phyloP scores from a whole-genome alignment of 257 asterid genomes.

The Gentiana straminea region DNA sequence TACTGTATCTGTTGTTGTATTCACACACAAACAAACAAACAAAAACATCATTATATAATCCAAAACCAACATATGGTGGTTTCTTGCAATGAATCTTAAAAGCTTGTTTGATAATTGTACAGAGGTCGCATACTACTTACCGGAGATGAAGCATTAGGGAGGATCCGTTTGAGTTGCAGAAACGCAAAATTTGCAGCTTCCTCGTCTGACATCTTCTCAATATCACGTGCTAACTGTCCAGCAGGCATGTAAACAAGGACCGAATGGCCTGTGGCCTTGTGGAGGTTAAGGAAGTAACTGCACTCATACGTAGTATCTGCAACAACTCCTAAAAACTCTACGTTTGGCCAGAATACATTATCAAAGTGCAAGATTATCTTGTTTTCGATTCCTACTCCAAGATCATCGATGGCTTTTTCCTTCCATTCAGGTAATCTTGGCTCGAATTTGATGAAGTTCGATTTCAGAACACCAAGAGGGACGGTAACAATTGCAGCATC shows the following conservation, averaged over 20 bases:
- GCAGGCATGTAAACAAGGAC: constrained; percentile 98
- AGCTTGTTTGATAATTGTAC: no score
- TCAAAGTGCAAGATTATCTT: constrained; percentile 82
- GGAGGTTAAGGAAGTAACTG: constrained; percentile 92
- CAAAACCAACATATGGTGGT: no score
- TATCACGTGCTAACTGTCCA: constrained; percentile 81
- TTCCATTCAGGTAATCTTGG: constrained; percentile 94
- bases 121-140: constrained; percentile 27
- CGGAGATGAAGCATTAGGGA: constrained; percentile 78
- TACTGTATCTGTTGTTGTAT: constrained; percentile 46
- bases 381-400: constrained; percentile 92
- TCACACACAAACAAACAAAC: not conserved
- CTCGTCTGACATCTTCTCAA: constrained; percentile 79
- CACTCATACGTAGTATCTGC: constrained; percentile 82
- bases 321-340: constrained; percentile 73
- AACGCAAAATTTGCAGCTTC: constrained; percentile 82
- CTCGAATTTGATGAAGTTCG: constrained; percentile 58
- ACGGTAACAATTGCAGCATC: constrained; percentile 87
- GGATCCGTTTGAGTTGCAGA: constrained; percentile 62
- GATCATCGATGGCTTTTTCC: constrained; percentile 74
- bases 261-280: constrained; percentile 86
- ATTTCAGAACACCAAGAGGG: constrained; percentile 93
- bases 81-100: no score
- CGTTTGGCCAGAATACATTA: constrained; percentile 85
- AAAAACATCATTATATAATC: no score